Evolutionary conservation across 148 eudicot genomes (phyloP).

Genomic region (Cornus florida): DNA sequence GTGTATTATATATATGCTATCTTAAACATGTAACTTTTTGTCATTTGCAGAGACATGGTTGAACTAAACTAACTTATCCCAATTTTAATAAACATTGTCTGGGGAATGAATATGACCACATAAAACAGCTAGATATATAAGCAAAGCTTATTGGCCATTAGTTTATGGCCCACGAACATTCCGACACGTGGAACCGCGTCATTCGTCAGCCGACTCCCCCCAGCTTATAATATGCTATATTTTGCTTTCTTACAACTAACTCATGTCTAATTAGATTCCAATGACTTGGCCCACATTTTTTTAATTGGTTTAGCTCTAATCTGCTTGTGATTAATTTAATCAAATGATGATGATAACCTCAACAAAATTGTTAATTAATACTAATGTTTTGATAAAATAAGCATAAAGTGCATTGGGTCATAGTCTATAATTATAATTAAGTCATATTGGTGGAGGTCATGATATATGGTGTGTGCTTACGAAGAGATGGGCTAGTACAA

Average conservation of each 20-base stretch:
- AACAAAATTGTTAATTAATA: constrained; percentile 1
- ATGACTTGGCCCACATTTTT: background rate
- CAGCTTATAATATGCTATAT: background rate
- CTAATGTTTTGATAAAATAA: constrained; percentile 9
- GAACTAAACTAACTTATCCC: constrained; percentile 29
- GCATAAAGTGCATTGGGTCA: background rate
- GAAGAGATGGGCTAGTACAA: constrained; percentile 33
- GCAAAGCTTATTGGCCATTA: background rate
- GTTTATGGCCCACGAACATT: too few relatives aligned
- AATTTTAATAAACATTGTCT: constrained; percentile 23
- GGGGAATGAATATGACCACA: constrained; percentile 24
- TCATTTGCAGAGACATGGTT: constrained; percentile 19
- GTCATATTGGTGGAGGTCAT: constrained; percentile 28
- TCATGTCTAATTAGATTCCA: background rate
- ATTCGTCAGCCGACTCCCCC: constrained; percentile 1
- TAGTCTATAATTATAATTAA: background rate
- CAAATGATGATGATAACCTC: constrained; percentile 3
- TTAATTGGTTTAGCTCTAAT: background rate
- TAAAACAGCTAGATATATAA: background rate
- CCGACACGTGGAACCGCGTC: background rate
- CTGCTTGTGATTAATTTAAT: background rate
- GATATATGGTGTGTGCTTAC: constrained; percentile 15
- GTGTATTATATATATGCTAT: background rate
- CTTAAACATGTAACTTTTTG: constrained; percentile 16
- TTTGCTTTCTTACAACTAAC: constrained; percentile 15